Base-by-base conservation (phyloP, 2,329 filamentous ascomycete species). In the Huntiella savannae region DNA sequence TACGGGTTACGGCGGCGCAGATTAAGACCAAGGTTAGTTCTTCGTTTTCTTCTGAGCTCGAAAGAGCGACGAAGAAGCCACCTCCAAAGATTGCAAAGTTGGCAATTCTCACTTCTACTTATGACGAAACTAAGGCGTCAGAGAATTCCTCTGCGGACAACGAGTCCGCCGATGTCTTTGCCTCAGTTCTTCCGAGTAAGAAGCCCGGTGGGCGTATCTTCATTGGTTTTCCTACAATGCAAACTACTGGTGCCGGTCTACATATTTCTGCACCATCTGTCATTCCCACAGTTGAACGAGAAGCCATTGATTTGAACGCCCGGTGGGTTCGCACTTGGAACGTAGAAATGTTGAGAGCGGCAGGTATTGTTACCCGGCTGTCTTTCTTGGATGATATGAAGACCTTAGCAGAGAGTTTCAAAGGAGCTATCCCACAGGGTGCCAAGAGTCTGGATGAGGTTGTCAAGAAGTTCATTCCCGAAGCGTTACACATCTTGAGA, bases 241-340 rank as follows among this genome's bases (percentile, higher is more conserved):
- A 98, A 63, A 98, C 91, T 0, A 98, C 92, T 0, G 91, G 88
- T 46, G 77, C 88, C 22, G 82, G 88, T 12, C 82, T 92, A 58
- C 91, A 98, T 60, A 82, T 98, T 28, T 96, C 88, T 10, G 91
- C 91, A 0, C 91, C 87, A 1, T 95, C 88, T 0, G 79, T 98
- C 11, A 98, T 98, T 48, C 91, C 91, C 0, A 98, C 91, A 0
- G 92, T 98, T 2, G 91, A 98, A 61, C 77, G 91, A 57, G 91
- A 98, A 59, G 91, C 85, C 46, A 94, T 98, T 49, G 91, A 98
- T 60, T 69, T 98, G 52, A 96, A 98, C 59, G 92, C 91, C 12
- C 77, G 87, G 47, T 94, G 86, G 69, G 88, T 98, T 12, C 79
- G 86, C 51, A 85, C 79, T 12, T 98, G 91, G 92, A 98, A 98